Conservation (phyloP, 1,284 basidiomycete genomes). For the Quambalaria eucalypti region DNA sequence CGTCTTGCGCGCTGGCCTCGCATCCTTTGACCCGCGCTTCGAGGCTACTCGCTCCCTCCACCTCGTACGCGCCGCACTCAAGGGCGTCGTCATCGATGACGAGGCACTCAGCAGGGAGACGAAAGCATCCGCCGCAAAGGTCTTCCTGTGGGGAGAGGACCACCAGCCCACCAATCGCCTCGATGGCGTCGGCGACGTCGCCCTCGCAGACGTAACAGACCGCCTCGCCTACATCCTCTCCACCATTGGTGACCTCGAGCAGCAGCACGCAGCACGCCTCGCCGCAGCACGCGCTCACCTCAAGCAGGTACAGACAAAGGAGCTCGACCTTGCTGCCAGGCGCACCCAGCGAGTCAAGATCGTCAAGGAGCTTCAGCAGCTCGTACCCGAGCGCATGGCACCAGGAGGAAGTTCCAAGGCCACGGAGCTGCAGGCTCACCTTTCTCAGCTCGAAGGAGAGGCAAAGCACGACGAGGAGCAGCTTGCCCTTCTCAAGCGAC, state of each 20-base stretch:
- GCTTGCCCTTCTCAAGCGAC: constrained; percentile 23
- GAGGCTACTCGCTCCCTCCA: constrained; percentile 31
- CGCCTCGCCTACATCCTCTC: constrained; percentile 32
- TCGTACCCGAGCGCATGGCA: constrained; percentile 26
- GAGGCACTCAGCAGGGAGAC: constrained; percentile 27
- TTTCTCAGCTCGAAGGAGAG: constrained; percentile 22
- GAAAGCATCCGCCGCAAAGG: constrained; percentile 25
- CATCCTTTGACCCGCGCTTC: constrained; percentile 35
- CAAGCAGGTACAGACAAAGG: constrained; percentile 26
- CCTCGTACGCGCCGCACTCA: constrained; percentile 28
- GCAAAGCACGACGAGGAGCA: constrained; percentile 31
- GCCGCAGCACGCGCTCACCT: constrained; percentile 25
- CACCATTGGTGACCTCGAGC: constrained; percentile 31
- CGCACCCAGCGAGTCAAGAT: constrained; percentile 24
- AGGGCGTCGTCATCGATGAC: constrained; percentile 33
- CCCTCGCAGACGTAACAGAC: constrained; percentile 28
- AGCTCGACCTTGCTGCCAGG: constrained; percentile 24
- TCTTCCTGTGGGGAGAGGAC: constrained; percentile 30
- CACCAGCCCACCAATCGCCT: constrained; percentile 27
- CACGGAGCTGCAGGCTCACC: constrained; percentile 18
- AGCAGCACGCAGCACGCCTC: constrained; percentile 22
- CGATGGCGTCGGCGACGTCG: constrained; percentile 28
- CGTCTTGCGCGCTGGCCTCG: constrained; percentile 28
- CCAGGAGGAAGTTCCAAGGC: constrained; percentile 7
- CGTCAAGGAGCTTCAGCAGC: constrained; percentile 26